Evolutionary conservation across 139 green algal species (phyloP).

Genomic region (Picochlorum sp.): DNA sequence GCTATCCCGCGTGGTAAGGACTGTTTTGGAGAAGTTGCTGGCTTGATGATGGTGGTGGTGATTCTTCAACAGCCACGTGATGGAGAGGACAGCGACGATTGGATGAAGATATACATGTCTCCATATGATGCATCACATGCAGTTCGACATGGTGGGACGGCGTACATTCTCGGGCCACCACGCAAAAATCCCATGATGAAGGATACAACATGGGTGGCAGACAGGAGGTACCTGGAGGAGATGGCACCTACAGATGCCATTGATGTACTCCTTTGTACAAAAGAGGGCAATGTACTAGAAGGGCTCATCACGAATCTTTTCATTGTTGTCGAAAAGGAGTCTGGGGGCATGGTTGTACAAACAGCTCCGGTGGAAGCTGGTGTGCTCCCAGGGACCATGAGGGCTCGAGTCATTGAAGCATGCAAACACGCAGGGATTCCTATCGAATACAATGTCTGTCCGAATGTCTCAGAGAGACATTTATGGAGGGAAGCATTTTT

Average conservation of each 20-base stretch:
- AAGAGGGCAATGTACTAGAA: conserved; percentile 30
- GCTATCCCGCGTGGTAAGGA: too few species aligned
- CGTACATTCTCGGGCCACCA: conserved; percentile 15
- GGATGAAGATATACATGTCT: too few species aligned
- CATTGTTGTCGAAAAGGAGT: conserved; percentile 17
- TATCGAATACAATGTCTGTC: conserved; percentile 14
- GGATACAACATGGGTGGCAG: conserved; percentile 25
- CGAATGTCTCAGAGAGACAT: neutral
- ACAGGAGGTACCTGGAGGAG: conserved; percentile 11
- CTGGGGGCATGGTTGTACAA: neutral
- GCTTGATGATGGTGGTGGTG: too few species aligned
- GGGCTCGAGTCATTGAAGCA: conserved; percentile 25
- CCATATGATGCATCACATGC: too few species aligned
- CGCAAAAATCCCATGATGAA: conserved; percentile 18
- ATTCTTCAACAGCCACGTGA: too few species aligned
- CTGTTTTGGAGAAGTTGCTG: too few species aligned
- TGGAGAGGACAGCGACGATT: too few species aligned
- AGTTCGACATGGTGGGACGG: neutral
- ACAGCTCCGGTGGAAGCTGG: conserved; percentile 6
- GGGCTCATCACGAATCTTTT: conserved; percentile 46
- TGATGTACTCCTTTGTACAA: conserved; percentile 35
- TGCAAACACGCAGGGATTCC: conserved; percentile 15
- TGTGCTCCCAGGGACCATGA: conserved; percentile 27
- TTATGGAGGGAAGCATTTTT: conserved; percentile 44
- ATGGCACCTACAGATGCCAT: neutral